These are phyloP conservation scores for Gonapodya prolifera DNA, from an alignment of 192 early-diverging fungal genomes.

Conservation along the genomic window DNA sequence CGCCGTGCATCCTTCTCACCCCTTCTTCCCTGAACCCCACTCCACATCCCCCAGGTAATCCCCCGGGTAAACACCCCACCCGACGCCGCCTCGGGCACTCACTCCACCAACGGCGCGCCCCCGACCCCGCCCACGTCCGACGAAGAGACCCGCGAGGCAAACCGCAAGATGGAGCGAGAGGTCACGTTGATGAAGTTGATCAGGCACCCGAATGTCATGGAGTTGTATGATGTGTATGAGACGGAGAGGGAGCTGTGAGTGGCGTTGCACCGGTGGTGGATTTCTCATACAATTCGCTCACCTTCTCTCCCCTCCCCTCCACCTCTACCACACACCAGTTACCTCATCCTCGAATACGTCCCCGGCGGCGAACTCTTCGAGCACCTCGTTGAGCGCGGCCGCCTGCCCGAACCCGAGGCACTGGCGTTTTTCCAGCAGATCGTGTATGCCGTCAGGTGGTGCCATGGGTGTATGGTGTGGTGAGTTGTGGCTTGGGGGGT, in stretches of 20 bases:
- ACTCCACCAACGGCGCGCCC: neutral
- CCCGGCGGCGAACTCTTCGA: slow-evolving; percentile 65
- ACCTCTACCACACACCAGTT: slow-evolving; percentile 19
- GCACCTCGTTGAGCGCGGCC: slow-evolving; percentile 44
- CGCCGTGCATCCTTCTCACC: no score
- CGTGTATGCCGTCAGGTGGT: slow-evolving; percentile 85
- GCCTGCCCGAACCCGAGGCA: slow-evolving; percentile 70
- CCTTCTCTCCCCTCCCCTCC: neutral
- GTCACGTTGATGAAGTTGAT: slow-evolving; percentile 51
- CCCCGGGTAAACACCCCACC: no score
- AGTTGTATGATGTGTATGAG: slow-evolving; percentile 47
- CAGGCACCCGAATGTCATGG: slow-evolving; percentile 38
- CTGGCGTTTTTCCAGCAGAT: slow-evolving; percentile 94
- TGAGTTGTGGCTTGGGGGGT: slow-evolving; percentile 13
- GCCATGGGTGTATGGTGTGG: slow-evolving; percentile 87
- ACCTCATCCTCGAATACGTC: slow-evolving; percentile 52
- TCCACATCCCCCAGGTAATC: no score
- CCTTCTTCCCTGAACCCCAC: no score
- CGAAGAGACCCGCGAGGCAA: slow-evolving; percentile 7
- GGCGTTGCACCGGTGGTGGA: neutral
- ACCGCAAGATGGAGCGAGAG: slow-evolving; percentile 40
- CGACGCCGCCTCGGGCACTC: neutral
- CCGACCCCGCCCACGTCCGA: neutral
- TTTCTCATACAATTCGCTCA: neutral
- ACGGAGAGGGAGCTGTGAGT: slow-evolving; percentile 34